phyloP scores from a whole-genome alignment of 108 stramenopile genomes.

The Nitzschia inconspicua region DNA sequence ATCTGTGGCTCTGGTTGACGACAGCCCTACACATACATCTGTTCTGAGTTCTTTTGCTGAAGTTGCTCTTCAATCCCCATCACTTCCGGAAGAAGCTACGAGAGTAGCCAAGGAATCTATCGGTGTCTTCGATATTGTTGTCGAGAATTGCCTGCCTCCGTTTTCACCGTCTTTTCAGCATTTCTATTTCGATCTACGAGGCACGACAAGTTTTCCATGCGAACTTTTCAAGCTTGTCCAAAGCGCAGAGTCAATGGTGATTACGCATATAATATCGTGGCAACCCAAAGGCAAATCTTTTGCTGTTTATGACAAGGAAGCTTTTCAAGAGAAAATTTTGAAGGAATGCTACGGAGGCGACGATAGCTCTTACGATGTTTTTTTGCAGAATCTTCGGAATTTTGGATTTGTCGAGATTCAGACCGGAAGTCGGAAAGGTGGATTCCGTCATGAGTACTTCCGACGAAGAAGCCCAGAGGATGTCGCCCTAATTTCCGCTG shows the following conservation, averaged over 20 bases:
- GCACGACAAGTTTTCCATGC: not conserved
- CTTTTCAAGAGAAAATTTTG: not conserved
- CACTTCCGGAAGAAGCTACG: no score
- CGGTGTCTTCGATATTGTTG: not conserved
- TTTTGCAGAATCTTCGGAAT: not conserved
- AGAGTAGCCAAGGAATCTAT: not conserved
- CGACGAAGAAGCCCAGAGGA: constrained; percentile 1
- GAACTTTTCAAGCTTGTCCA: constrained; percentile 3
- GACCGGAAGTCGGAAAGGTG: not conserved
- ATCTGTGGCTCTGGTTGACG: no score
- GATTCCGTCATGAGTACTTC: constrained; percentile 2
- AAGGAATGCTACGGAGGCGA: not conserved
- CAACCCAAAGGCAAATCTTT: constrained; percentile 1
- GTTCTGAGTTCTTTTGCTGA: no score
- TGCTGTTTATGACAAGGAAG: not conserved
- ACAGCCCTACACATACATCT: no score
- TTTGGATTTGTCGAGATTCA: constrained; percentile 4
- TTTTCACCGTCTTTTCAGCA: not conserved
- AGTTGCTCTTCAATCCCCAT: no score
- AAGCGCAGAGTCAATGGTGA: not conserved
- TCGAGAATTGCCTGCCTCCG: not conserved
- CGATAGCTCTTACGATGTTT: not conserved
- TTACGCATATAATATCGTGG: constrained; percentile 6
- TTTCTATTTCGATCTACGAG: not conserved
- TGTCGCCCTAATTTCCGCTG: no score